Base-by-base conservation (phyloP, 129 eudicot genomes). In the Flaveria trinervia region DNA sequence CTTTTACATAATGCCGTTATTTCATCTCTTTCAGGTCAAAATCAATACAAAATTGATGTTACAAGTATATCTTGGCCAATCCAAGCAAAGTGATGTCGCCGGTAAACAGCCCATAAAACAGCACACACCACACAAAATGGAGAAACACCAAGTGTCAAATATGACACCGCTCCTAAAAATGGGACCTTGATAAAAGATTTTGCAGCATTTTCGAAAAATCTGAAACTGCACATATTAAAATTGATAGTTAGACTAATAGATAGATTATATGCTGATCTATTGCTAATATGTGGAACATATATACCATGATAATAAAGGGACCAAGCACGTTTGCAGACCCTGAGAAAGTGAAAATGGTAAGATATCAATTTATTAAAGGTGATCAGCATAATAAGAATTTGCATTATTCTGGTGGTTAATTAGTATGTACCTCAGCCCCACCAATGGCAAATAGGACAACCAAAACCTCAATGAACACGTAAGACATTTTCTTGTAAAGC, bases 11-110 rank as follows among this genome's bases (percentile, higher is more conserved):
- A 61, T 51, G 66, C 41, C 9, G 3, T 3, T 26, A 54, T 45
- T 73, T 74, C 75, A 80, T 67, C 39, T 52, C 52, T 65, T 51
- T 49, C 80, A 75, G 62, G 71, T 28, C 64, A 30, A 71, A 71
- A 51, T 10, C 49, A 10, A 71, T 30, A 70, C 17, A 71, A 5
- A 51, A 71, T 7, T 4, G 46, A 83, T 76, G 97, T 89, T 89
- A 94, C 99, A 68, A 94, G 99, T 82, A 94, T 85, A 79, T 94
- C 97, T 91, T 94, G 98, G 52, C 97, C 98, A 36, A 94, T 94
- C 98, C 98, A 94, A 83, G 98, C 97, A 71, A 80, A 87, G 62
- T 89, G 79, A 81, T 64, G 72, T 28, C 83, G 89, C 65, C 98
- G 97, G 61, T 60, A 91, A 79, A 84, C 84, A 57, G 97, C 98